phyloP scores from a whole-genome alignment of 768 basidiomycete genomes.

The Phanerodontia chrysosporium region DNA sequence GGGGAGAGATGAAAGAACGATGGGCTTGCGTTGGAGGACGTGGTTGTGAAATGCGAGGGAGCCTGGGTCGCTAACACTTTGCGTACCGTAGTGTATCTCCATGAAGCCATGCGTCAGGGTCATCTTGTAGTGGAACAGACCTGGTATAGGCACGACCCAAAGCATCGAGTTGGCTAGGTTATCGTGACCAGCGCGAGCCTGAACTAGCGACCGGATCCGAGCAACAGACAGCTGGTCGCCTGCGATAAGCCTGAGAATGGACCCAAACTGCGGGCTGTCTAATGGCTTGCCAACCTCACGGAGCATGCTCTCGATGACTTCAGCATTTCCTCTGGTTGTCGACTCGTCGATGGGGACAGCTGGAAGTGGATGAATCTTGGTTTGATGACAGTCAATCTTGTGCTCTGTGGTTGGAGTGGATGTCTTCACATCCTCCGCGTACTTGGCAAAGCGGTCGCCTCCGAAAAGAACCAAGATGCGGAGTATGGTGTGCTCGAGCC shows the following conservation, averaged over 20 bases:
- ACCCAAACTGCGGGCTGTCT: not conserved
- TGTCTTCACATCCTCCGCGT: too few species aligned
- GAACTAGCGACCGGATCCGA: conserved; percentile 27
- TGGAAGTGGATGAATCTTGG: conserved; percentile 26
- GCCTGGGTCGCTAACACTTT: conserved; percentile 30
- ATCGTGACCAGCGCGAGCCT: conserved; percentile 31
- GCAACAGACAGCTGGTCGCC: conserved; percentile 37
- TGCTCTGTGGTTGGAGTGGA: too few species aligned
- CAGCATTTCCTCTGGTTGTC: conserved; percentile 30
- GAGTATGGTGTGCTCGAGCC: too few species aligned
- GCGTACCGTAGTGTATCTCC: conserved; percentile 30
- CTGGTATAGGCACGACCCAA: conserved; percentile 25
- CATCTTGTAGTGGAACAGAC: conserved; percentile 37
- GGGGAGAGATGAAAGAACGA: conserved; percentile 31
- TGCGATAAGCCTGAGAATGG: conserved; percentile 11
- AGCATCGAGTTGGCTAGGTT: conserved; percentile 20
- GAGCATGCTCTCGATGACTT: conserved; percentile 27
- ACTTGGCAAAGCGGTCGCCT: too few species aligned
- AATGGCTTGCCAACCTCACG: conserved; percentile 22
- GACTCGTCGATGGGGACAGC: conserved; percentile 36
- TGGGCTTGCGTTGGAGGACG: conserved; percentile 30
- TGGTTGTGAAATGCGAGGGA: conserved; percentile 34
- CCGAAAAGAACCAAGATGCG: too few species aligned
- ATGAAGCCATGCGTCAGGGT: conserved; percentile 28
- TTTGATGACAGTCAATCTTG: conserved; percentile 30